Evolutionary conservation across 257 asterid genomes (phyloP).

Genomic region (Plantago ovata): DNA sequence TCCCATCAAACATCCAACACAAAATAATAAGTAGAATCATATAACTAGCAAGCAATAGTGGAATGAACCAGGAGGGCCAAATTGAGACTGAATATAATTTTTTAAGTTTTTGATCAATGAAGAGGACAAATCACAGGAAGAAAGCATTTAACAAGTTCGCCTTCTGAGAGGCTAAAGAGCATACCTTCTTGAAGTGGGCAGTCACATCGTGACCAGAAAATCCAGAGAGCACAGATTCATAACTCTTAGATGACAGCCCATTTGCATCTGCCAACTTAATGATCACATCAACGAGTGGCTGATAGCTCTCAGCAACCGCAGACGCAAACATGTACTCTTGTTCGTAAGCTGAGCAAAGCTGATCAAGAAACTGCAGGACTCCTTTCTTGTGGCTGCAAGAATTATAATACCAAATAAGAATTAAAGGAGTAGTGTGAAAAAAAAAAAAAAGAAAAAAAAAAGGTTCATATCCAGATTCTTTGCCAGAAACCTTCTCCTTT

Average conservation of each 20-base stretch:
- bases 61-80: no score
- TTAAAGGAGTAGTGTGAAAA: not conserved
- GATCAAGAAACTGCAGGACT: constrained; percentile 70
- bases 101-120: no score
- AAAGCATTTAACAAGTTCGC: not conserved
- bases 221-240: constrained; percentile 54
- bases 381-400: constrained; percentile 81
- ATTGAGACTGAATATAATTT: no score
- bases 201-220: constrained; percentile 49
- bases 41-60: no score
- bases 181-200: constrained; percentile 65
- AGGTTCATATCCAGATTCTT: not conserved
- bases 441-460: not conserved
- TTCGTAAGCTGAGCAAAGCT: constrained; percentile 73
- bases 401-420: constrained; percentile 1
- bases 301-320: constrained; percentile 44
- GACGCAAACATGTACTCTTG: constrained; percentile 47
- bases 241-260: constrained; percentile 63
- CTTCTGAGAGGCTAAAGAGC: constrained; percentile 7
- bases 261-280: constrained; percentile 74
- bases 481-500: no score
- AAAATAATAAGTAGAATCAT: no score
- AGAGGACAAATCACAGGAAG: no score
- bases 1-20: no score
- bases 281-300: constrained; percentile 56